Conservation (phyloP, 1,284 basidiomycete genomes). For the Heterobasidion parviporum region DNA sequence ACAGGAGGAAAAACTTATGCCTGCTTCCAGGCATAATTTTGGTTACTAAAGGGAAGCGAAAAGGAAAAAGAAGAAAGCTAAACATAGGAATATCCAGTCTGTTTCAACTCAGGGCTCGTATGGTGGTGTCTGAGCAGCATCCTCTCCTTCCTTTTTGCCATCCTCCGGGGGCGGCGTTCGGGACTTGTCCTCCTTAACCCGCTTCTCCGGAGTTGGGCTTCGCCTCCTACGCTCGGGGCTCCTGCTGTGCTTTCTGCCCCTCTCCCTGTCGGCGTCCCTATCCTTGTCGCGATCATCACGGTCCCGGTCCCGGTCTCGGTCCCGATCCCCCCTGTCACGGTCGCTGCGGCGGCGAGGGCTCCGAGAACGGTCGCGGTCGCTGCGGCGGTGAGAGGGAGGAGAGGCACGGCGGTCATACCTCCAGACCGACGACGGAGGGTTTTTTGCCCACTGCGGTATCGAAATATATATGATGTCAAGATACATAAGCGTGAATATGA, state of each 20-base stretch:
- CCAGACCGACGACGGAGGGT: constrained; percentile 83
- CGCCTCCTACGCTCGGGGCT: constrained; percentile 37
- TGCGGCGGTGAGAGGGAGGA: constrained; percentile 30
- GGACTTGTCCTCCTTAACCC: constrained; percentile 34
- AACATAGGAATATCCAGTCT: not conserved
- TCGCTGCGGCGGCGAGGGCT: constrained; percentile 26
- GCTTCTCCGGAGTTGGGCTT: constrained; percentile 41
- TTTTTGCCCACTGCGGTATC: constrained; percentile 74
- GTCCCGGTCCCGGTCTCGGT: constrained; percentile 20
- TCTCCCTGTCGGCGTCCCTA: constrained; percentile 22
- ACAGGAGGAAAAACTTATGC: too few species aligned
- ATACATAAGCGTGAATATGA: not conserved
- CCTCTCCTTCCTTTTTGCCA: constrained; percentile 38
- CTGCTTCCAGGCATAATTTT: too few species aligned
- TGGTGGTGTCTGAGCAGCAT: constrained; percentile 41
- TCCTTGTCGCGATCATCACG: constrained; percentile 34
- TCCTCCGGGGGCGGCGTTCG: constrained; percentile 37
- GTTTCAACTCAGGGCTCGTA: constrained; percentile 33
- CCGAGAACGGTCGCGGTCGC: constrained; percentile 29
- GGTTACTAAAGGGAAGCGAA: not conserved
- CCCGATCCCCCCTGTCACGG: constrained; percentile 19
- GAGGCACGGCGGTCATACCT: constrained; percentile 63
- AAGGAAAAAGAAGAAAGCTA: not conserved
- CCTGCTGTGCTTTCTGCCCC: constrained; percentile 38
- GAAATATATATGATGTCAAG: not conserved